These are phyloP conservation scores for Brassica napus DNA, from an alignment of 345 rosid genomes.

Conservation along the genomic window DNA sequence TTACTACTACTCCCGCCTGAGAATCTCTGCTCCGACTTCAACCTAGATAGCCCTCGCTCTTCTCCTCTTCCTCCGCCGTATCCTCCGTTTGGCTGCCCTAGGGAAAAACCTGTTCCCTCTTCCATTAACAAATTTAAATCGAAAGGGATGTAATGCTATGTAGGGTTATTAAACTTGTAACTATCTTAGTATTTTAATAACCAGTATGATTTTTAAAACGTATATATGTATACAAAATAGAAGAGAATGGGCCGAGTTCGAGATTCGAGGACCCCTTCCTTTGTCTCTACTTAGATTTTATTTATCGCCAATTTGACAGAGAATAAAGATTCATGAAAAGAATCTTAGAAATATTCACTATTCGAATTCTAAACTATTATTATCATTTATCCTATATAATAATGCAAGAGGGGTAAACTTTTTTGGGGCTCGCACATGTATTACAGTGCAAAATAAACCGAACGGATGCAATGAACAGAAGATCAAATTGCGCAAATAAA, in stretches of 20 bases:
- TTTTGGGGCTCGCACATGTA: constrained; percentile 42
- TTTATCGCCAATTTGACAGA: constrained; percentile 20
- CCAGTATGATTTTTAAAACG: constrained; percentile 1
- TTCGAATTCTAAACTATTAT: constrained; percentile 20
- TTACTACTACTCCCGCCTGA: constrained; percentile 43
- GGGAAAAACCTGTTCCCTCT: constrained; percentile 39
- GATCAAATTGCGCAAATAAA: constrained; percentile 23
- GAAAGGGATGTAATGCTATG: constrained; percentile 14
- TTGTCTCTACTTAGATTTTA: constrained; percentile 32
- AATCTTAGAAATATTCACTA: constrained; percentile 34
- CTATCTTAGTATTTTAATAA: constrained; percentile 14
- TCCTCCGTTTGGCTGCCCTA: constrained; percentile 36
- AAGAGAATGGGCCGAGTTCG: constrained; percentile 31
- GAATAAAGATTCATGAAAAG: constrained; percentile 24
- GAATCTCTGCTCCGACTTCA: constrained; percentile 84
- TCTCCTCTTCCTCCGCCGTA: constrained; percentile 29
- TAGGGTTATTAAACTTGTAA: constrained; percentile 25
- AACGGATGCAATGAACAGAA: constrained; percentile 23
- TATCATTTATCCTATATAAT: constrained; percentile 9
- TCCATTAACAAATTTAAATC: constrained; percentile 31
- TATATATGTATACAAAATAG: background rate
- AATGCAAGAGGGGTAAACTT: constrained; percentile 37
- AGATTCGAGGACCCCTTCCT: constrained; percentile 27
- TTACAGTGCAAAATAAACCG: constrained; percentile 23
- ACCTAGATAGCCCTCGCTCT: constrained; percentile 46